Evolutionary conservation across 495 filamentous ascomycete genomes (phyloP).

Genomic region (Xylaria flabelliformis): DNA sequence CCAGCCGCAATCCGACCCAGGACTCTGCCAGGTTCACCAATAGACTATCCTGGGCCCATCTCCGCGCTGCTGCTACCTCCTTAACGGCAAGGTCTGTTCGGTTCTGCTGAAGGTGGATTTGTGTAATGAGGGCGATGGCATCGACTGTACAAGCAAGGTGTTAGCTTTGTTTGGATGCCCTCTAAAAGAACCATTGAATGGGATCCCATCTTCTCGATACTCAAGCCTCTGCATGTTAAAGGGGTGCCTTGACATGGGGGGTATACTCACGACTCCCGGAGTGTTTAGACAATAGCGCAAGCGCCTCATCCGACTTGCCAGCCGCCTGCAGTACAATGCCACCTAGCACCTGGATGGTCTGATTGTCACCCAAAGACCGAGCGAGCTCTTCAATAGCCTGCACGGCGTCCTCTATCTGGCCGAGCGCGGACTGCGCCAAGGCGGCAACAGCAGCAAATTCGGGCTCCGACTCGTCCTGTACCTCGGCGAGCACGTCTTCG

Average conservation of each 20-base stretch:
- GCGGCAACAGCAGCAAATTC: conserved; percentile 81
- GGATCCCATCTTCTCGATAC: not conserved
- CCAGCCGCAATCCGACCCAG: conserved; percentile 89
- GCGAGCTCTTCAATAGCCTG: conserved; percentile 70
- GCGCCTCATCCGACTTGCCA: conserved; percentile 81
- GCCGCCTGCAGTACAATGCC: conserved; percentile 79
- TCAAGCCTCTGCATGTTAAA: not conserved
- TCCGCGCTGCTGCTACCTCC: conserved; percentile 85
- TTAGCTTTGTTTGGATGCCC: not conserved
- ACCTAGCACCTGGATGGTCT: conserved; percentile 78
- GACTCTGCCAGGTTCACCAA: conserved; percentile 94
- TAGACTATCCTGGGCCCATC: conserved; percentile 94
- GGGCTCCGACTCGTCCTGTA: conserved; percentile 66
- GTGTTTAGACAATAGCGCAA: conserved; percentile 78
- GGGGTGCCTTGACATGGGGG: not conserved
- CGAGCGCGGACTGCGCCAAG: conserved; percentile 70
- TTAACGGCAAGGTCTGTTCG: conserved; percentile 87
- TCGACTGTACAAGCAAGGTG: conserved; percentile 48
- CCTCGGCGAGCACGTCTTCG: conserved; percentile 70
- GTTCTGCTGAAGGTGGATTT: conserved; percentile 92
- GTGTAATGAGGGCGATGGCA: conserved; percentile 76
- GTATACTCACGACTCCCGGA: conserved; percentile 82
- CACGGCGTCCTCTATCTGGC: conserved; percentile 66
- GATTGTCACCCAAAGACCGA: conserved; percentile 70
- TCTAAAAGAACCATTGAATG: conserved; percentile 20